These are phyloP conservation scores for Puccinellia tenuiflora DNA, from an alignment of 176 grass and related monocot species.

Conservation along the genomic window DNA sequence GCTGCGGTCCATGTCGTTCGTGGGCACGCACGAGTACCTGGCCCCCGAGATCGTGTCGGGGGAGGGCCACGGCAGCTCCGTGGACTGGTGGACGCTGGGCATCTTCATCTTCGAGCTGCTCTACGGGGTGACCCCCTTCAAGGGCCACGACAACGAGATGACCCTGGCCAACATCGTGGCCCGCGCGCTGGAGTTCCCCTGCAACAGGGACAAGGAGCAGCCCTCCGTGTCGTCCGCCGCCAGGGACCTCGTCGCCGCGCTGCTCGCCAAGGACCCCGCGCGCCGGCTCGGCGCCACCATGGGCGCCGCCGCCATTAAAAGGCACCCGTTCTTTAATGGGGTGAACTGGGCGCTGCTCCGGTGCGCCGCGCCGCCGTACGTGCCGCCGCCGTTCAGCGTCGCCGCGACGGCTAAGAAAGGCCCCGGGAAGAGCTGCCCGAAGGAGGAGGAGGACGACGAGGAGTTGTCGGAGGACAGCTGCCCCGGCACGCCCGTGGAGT, in stretches of 20 bases:
- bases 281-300: slow-evolving; percentile 61
- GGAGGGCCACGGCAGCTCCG: slow-evolving; percentile 85
- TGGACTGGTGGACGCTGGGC: slow-evolving; percentile 98
- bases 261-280: slow-evolving; percentile 77
- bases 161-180: slow-evolving; percentile 93
- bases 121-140: slow-evolving; percentile 83
- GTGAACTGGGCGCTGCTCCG: slow-evolving; percentile 92
- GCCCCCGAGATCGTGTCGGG: slow-evolving; percentile 92
- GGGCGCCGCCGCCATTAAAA: slow-evolving; percentile 78
- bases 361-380: slow-evolving; percentile 55
- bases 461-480: slow-evolving; percentile 52
- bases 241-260: slow-evolving; percentile 54
- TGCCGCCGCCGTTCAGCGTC: slow-evolving; percentile 48
- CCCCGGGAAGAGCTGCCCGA: not conserved
- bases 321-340: slow-evolving; percentile 70
- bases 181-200: slow-evolving; percentile 91
- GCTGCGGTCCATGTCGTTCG: slow-evolving; percentile 88
- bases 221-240: slow-evolving; percentile 43
- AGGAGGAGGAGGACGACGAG: slow-evolving; percentile 21
- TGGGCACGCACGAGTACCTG: slow-evolving; percentile 96
- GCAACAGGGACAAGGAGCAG: slow-evolving; percentile 62
- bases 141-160: slow-evolving; percentile 77
- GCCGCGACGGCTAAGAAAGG: too few relatives aligned
- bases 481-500: slow-evolving; percentile 71
- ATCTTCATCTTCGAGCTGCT: slow-evolving; percentile 92